These are phyloP conservation scores for Draba incana DNA, from an alignment of 345 rosid genomes.

Conservation along the genomic window DNA sequence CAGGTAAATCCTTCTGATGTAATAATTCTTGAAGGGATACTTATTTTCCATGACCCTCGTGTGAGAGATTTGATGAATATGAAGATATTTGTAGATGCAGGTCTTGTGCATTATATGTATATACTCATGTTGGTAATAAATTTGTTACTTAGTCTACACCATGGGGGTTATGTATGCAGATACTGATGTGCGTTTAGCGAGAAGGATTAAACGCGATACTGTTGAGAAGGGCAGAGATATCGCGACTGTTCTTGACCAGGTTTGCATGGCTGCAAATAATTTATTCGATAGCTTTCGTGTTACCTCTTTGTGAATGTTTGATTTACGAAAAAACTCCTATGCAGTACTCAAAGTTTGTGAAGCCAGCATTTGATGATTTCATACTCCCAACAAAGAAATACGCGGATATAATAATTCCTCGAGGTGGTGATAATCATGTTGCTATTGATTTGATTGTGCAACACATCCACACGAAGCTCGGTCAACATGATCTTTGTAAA, in stretches of 20 bases:
- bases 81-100: constrained; percentile 97
- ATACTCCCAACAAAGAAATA: constrained; percentile 96
- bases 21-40: constrained; percentile 89
- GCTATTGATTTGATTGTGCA: constrained; percentile 96
- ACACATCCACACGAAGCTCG: constrained; percentile 90
- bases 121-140: constrained; percentile 1
- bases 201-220: constrained; percentile 93
- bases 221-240: constrained; percentile 90
- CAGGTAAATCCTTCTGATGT: constrained; percentile 96
- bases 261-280: constrained; percentile 30
- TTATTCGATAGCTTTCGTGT: constrained; percentile 1
- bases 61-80: constrained; percentile 89
- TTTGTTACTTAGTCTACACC: not conserved
- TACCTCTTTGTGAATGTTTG: constrained; percentile 20
- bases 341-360: constrained; percentile 97
- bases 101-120: constrained; percentile 42
- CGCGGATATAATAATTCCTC: constrained; percentile 94
- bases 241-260: constrained; percentile 90
- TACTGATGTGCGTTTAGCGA: constrained; percentile 97
- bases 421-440: constrained; percentile 97
- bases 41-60: constrained; percentile 81
- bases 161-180: constrained; percentile 66
- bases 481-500: constrained; percentile 96
- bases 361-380: constrained; percentile 96
- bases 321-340: constrained; percentile 24